A percentile compares a stretch with the other conserved stretches of the same genome.
phyloP scores from a whole-genome alignment of 2,329 filamentous ascomycete species.

The Calonectria crousiana region DNA sequence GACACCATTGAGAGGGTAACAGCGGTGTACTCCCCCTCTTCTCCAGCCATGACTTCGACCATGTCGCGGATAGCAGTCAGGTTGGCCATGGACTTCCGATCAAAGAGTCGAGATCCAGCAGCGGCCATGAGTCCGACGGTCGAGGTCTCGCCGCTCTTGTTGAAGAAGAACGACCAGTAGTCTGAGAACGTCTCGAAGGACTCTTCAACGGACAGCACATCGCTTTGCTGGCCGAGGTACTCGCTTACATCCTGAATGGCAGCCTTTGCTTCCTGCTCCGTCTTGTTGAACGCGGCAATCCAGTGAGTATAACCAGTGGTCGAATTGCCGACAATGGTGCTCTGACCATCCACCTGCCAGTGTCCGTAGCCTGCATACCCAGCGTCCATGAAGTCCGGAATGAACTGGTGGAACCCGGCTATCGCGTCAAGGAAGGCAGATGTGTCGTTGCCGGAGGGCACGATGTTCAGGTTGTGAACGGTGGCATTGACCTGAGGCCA shows the following conservation, averaged over 20 bases:
- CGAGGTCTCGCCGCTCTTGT: neutral
- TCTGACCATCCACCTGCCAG: neutral
- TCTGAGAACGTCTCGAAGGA: neutral
- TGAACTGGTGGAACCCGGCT: neutral
- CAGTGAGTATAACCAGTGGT: neutral
- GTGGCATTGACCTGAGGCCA: neutral
- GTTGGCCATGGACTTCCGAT: neutral
- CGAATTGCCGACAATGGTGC: neutral
- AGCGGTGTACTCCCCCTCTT: neutral
- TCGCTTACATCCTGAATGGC: neutral
- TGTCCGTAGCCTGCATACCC: neutral
- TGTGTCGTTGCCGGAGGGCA: neutral
- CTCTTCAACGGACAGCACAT: neutral
- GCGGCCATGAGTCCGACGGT: neutral
- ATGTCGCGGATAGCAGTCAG: neutral
- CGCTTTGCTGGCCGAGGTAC: neutral
- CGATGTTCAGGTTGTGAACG: neutral
- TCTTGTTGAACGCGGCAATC: neutral
- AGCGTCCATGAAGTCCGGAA: neutral
- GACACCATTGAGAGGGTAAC: neutral
- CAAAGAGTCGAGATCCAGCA: neutral
- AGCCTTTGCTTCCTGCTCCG: neutral
- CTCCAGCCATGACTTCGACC: neutral
- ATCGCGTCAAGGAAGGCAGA: neutral
- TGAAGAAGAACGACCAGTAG: neutral